Evolutionary conservation across 163 green algal genomes (phyloP), one percentile per base, ranked within the genome.

Genomic region (Prototheca wickerhamii): DNA sequence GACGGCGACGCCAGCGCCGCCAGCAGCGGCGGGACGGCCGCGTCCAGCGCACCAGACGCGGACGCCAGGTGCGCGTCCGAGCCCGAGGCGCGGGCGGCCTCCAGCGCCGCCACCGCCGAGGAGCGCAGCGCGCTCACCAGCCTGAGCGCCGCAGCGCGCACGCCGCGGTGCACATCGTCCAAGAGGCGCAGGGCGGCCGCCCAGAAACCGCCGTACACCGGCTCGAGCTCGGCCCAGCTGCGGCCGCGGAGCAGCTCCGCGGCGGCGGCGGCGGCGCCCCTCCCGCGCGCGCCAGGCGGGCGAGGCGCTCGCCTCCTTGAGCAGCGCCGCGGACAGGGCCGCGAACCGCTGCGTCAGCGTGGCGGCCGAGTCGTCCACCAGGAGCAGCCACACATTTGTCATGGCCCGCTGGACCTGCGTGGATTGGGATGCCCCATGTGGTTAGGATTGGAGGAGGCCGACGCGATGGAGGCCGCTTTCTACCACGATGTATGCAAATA

Each of bases 271-370:
- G 68, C 81, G 2, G 81, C 73, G n/a, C 21, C 84, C 78, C 81
- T 97, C 87, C 2, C 91, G 72, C 34, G 81, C 81, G 30, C 90
- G 83, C 90, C 90, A 97, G 75, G 90, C 63, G 8, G 82, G 69
- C 6, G 74, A 81, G 17, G 81, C 85, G 60, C 89, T 79, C 63
- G 94, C 83, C 33, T 46, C 49, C 52, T n/a, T n/a, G n/a, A 87
- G 73, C 58, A 91, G 71, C 42, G 92, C 79, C 1, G 54, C 29
- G 55, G 86, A 74, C 55, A 95, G 82, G 28, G 74, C 65, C 31
- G 64, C 69, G 30, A 88, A 91, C 75, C 94, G 73, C 37, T 73
- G 59, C 46, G 87, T 82, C 18, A 93, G 37, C 1, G 78, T 58
- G 23, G 65, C 61, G 37, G 76, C 77, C 4, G 82, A 74, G 59